Conservation (phyloP, 176 grass and related monocot genomes). For the Secale cereale region DNA sequence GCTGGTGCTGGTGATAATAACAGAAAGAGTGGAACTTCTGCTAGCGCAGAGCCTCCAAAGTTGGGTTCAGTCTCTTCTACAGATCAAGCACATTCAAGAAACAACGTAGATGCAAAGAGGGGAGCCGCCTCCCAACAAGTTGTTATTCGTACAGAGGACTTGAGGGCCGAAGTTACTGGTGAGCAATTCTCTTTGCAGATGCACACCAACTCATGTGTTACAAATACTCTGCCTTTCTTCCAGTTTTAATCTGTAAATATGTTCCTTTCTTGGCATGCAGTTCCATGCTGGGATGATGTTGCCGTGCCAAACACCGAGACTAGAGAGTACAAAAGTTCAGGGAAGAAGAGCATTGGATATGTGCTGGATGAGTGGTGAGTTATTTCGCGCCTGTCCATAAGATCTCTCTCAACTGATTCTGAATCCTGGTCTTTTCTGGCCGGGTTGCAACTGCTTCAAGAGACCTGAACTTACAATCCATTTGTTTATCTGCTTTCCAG, state of each 20-base stretch:
- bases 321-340: neutral
- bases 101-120: conserved; percentile 11
- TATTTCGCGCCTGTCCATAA: neutral
- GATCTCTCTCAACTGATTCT: neutral
- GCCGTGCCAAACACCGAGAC: conserved; percentile 26
- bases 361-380: conserved; percentile 86
- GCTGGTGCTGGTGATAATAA: neutral
- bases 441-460: neutral
- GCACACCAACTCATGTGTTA: neutral
- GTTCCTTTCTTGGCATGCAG: conserved; percentile 33
- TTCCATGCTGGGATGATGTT: conserved; percentile 70
- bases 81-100: conserved; percentile 1
- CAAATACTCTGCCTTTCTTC: neutral
- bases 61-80: neutral
- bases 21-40: neutral
- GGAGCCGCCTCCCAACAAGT: conserved; percentile 13
- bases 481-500: conserved; percentile 26
- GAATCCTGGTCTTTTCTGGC: neutral
- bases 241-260: neutral
- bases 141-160: conserved; percentile 45
- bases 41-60: neutral
- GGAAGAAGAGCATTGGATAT: conserved; percentile 60
- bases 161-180: conserved; percentile 51
- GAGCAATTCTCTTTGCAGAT: neutral
- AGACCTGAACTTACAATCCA: neutral